Percentiles rank a stretch among this genome's conserved stretches.
Evolutionary conservation across 2,329 filamentous ascomycete genomes (phyloP).

Genomic region (Aspergillus spinulosporus): DNA sequence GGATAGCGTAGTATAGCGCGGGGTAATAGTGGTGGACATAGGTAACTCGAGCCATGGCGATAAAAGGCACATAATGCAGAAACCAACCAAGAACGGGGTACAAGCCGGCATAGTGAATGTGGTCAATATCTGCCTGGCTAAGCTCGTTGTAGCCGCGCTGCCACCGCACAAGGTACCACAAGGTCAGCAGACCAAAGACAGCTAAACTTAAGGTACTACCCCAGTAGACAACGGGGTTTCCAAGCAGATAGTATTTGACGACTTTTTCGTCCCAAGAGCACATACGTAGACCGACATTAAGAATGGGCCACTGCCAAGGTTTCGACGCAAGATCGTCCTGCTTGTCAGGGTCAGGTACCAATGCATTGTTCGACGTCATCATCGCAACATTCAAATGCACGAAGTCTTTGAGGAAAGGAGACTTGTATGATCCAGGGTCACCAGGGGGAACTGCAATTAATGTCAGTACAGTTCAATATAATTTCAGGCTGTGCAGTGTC

Average conservation of each 20-base stretch:
- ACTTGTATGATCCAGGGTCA: conserved; percentile 90
- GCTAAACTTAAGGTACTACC: conserved; percentile 78
- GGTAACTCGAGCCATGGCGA: conserved; percentile 97
- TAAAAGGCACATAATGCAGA: conserved; percentile 92
- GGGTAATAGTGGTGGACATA: conserved; percentile 99
- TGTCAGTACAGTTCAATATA: conserved; percentile 10
- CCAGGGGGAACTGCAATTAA: conserved; percentile 70
- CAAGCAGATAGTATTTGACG: conserved; percentile 97
- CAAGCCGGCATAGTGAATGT: conserved; percentile 88
- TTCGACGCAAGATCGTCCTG: conserved; percentile 95
- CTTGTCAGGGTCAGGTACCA: conserved; percentile 97
- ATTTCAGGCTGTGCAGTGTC: conserved; percentile 30
- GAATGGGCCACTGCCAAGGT: conserved; percentile 98
- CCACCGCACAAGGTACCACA: conserved; percentile 91
- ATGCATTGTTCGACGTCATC: conserved; percentile 99
- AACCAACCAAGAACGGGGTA: conserved; percentile 95
- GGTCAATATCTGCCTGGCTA: conserved; percentile 76
- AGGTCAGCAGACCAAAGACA: conserved; percentile 68
- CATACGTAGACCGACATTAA: conserved; percentile 95
- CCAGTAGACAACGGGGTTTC: conserved; percentile 97
- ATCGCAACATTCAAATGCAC: conserved; percentile 98
- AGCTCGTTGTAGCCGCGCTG: conserved; percentile 91
- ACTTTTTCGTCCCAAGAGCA: conserved; percentile 96
- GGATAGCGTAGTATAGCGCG: conserved; percentile 93
- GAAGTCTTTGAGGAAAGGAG: conserved; percentile 96